Evolutionary conservation across 768 basidiomycete genomes (phyloP).

Genomic region (Mycena epipterygia): DNA sequence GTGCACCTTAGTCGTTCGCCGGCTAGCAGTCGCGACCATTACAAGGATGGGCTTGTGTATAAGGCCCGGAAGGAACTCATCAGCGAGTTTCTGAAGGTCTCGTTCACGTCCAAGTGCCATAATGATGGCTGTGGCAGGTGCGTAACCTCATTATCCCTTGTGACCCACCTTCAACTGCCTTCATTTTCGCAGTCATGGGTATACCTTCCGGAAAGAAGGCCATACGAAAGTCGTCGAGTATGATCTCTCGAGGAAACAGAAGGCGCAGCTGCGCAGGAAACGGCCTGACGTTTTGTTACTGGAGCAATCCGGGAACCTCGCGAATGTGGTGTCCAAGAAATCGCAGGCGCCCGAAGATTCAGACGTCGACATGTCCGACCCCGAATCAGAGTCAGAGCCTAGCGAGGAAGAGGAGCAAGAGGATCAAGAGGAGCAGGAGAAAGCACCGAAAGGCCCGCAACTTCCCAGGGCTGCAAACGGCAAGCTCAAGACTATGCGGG

Average conservation of each 20-base stretch:
- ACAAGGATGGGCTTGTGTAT: conserved; percentile 91
- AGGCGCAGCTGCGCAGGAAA: conserved; percentile 67
- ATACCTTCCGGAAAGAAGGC: conserved; percentile 95
- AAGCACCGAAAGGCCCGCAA: conserved; percentile 48
- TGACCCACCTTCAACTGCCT: conserved; percentile 14
- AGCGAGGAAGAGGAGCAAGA: conserved; percentile 52
- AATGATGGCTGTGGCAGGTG: conserved; percentile 86
- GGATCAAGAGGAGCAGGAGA: conserved; percentile 55
- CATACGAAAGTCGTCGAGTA: conserved; percentile 96
- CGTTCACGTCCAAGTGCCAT: conserved; percentile 80
- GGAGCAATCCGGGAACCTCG: conserved; percentile 56
- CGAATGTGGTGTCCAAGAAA: conserved; percentile 40
- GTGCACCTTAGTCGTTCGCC: conserved; percentile 64
- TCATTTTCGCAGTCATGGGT: conserved; percentile 67
- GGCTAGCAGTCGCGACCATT: conserved; percentile 79
- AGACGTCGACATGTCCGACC: conserved; percentile 66
- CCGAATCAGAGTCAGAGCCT: conserved; percentile 50
- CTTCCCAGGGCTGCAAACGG: conserved; percentile 83
- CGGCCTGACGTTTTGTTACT: conserved; percentile 84
- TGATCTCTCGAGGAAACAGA: conserved; percentile 87
- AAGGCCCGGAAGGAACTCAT: conserved; percentile 89
- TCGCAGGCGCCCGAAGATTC: conserved; percentile 50
- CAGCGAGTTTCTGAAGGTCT: conserved; percentile 80
- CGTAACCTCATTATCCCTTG: conserved; percentile 47
- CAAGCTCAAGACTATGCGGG: conserved; percentile 79